phyloP scores from a whole-genome alignment of 2,329 filamentous ascomycete species.

The Colletotrichum truncatum region DNA sequence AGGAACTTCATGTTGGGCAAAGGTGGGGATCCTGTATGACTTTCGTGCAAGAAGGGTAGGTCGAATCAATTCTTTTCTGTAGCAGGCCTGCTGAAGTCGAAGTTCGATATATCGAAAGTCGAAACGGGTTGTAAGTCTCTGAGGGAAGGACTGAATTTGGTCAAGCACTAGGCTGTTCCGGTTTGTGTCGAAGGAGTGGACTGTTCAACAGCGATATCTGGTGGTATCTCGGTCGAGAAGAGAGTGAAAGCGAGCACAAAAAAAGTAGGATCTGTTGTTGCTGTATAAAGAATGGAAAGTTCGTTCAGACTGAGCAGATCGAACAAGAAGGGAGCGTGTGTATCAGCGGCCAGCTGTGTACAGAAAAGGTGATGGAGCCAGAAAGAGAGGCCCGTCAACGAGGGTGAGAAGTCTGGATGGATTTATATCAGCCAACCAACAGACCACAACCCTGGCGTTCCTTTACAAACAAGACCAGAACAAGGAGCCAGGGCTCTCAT shows the following conservation, averaged over 20 bases:
- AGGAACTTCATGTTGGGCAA: constrained; percentile 47
- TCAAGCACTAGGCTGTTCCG: constrained; percentile 22
- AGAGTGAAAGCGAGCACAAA: background rate
- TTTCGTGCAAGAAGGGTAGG: background rate
- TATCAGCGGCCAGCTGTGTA: constrained; percentile 27
- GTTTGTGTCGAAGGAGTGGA: constrained; percentile 19
- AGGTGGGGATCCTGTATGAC: constrained; percentile 16
- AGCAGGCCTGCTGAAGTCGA: constrained; percentile 30
- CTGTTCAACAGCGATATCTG: constrained; percentile 30
- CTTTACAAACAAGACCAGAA: background rate
- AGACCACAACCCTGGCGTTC: constrained; percentile 1
- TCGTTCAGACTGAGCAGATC: constrained; percentile 16
- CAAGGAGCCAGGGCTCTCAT: constrained; percentile 7
- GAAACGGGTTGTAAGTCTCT: background rate
- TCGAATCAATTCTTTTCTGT: background rate
- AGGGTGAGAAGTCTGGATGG: constrained; percentile 17
- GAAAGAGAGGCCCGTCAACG: constrained; percentile 11
- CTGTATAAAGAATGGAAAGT: constrained; percentile 29
- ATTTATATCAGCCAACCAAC: constrained; percentile 32
- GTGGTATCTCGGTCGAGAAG: constrained; percentile 1
- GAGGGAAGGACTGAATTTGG: constrained; percentile 22
- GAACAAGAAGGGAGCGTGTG: constrained; percentile 29
- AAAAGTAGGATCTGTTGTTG: background rate
- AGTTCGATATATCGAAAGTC: too few species aligned
- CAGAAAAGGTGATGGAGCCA: constrained; percentile 22